Base-by-base conservation (phyloP, 2,329 filamentous ascomycete species). In the Fusarium buharicum region DNA sequence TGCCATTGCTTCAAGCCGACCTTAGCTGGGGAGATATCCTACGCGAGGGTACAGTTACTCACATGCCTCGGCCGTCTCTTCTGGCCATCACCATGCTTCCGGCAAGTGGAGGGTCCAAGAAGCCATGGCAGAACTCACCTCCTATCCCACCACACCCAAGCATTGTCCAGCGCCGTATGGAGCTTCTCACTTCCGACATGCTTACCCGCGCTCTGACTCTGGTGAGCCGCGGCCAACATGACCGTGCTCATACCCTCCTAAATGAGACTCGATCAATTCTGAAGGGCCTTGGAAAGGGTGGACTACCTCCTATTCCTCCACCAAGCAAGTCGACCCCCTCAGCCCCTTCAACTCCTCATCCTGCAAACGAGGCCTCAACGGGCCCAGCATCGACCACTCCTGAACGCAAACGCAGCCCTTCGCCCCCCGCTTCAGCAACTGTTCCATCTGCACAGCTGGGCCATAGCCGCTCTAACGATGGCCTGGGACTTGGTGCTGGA, bases 141-240 rank as follows among this genome's bases (percentile, higher is more conserved):
- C 91, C 93, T 1, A 99, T 99, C 60, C 95, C 95, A 13, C 94
- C 95, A 40, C 95, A 98, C 73, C 93, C 95, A 5, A 92, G 90
- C 61, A 93, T 99, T 57, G 94, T 99, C 7, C 95, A 99, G 78
- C 87, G 95, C 36, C 90, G 95, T 40, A 99, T 99, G 95, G 95
- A 99, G 77, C 82, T 99, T 27, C 84, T 99, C 49, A 98, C 95
- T 3, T 98, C 94, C 2, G 95, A 99, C 74, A 99, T 99, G 95
- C 85, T 99, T 62, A 96, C 92, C 8, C 85, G 95, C 55, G 93
- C 95, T 13, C 80, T 99, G 59, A 97, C 93, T 0, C 84, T 99
- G 17, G 93, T 98, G 17, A 92, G 92, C 58, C 87, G 93, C 33
- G 92, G 92, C 30, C 94, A 98, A 77, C 92, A 97, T 73, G 95